Base-by-base conservation (phyloP, 495 filamentous ascomycete species). In the Astrocystis sublimbata region DNA sequence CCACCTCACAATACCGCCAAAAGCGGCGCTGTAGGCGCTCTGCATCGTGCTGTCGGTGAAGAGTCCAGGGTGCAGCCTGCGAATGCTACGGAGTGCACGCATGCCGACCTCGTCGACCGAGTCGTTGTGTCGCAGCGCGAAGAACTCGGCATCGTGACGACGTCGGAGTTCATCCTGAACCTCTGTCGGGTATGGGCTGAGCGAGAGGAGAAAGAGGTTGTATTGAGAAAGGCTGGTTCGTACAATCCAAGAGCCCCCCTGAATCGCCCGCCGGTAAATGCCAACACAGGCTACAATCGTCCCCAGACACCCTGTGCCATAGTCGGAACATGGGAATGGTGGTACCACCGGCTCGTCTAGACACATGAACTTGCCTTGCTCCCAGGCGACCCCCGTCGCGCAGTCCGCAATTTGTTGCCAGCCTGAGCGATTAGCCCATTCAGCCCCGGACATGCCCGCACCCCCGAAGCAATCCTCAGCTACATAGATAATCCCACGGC, bases 311-410 rank as follows among this genome's bases (percentile, higher is more conserved):
- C 85, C 89, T 2, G 89, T 91, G 30, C 89, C 86, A 72, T 93
- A 92, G 75, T 92, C 90, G 38, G 86, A 90, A 78, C 90, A 92
- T 23, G 89, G 90, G 73, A 92, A 92, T 0, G 89, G 89, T 49
- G 89, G 90, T 0, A 92, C 84, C n/a, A 91, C 83, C 3, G 89
- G 89, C 63, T 86, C 85, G 10, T 81, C 67, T 9, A 85, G 75
- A 10, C 88, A 87, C 88, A 92, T 91, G 73, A 86, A 88, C 45
- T 82, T 60, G 9, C 89, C 89, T 71, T 92, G 89, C 4, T 84
- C 85, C 88, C 88, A 91, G 6, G 89, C 88, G 6, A 91, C 78
- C 24, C 70, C 70, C 53, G 73, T 64, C 66, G 76, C 73, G 53
- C 73, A 79, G 74, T 86, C 83, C 12, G 83, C 81, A 45, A 85